Evolutionary conservation across 2,329 filamentous ascomycete species (phyloP), one percentile per base, ranked within the genome.

Genomic region (Xylariomycetidae sp.): DNA sequence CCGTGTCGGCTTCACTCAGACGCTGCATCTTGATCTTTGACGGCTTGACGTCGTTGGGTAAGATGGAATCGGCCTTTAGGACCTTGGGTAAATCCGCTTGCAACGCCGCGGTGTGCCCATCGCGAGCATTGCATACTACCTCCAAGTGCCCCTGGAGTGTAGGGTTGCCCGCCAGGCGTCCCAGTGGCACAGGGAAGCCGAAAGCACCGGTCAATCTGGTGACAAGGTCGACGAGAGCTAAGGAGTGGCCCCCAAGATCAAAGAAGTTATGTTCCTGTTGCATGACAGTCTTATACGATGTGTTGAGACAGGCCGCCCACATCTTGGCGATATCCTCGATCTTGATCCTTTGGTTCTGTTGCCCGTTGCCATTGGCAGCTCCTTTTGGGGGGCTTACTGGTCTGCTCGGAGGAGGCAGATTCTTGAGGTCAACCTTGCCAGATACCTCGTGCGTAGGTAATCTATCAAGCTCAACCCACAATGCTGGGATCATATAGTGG

Each of bases 401-500:
- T 4, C 64, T 70, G 2, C 70, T 73, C 1, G 84, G 84, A 1
- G 77, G 64, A 17, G 85, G 85, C 11, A 90, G 68, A 10, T 72
- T 68, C 56, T 86, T 86, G 36, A 85, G 66, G 48, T 90, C 82
- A 14, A 80, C 77, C 61, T 90, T 90, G 14, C 85, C 85, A 11
- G 85, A 89, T 2, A 90, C 85, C 31, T 77, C 79, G 46, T 88
- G 80, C 0, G 84, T 88, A 0, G 85, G 85, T 5, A 90, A 61
- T 40, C 74, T 71, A 3, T 82, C 73, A 19, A 89, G 60, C 49
- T 83, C 75, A 23, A 89, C 79, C 85, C 85, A 90, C 3, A 88
- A 58, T 1, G 82, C 71, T 0, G 85, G 85, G 34, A 90, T 82
- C 85, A 90, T 89, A 59, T 90, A 90, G 41, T 86, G 83, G 2